Conservation (phyloP, 78 protist genomes). For the Dictyostelium firmibasis region DNA sequence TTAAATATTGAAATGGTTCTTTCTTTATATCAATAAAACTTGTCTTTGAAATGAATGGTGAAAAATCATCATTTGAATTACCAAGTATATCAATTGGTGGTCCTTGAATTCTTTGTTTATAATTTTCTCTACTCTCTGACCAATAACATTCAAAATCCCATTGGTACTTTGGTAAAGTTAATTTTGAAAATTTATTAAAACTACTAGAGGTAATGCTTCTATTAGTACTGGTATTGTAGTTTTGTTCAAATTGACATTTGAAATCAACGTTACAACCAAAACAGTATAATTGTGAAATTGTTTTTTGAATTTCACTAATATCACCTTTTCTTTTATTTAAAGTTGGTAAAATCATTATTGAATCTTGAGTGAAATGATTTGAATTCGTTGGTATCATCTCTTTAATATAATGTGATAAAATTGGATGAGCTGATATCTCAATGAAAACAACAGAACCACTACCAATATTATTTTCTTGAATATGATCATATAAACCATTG, state of each 20-base stretch:
- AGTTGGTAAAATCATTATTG: background rate
- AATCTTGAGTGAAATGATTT: background rate
- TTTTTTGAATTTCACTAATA: background rate
- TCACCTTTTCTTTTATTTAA: constrained; percentile 27
- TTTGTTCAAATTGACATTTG: background rate
- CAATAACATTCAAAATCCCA: background rate
- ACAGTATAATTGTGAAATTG: background rate
- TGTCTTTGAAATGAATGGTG: background rate
- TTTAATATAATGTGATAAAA: background rate
- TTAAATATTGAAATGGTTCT: constrained; percentile 5
- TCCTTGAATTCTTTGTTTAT: background rate
- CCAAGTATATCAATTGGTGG: background rate
- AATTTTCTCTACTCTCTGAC: background rate
- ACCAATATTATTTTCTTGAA: background rate
- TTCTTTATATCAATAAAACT: background rate
- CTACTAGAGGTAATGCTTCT: too few relatives aligned
- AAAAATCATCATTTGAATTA: background rate
- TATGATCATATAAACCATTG: background rate
- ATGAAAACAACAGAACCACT: background rate
- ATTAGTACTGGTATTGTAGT: too few relatives aligned
- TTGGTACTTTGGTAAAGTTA: background rate
- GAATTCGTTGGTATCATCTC: background rate
- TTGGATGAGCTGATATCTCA: constrained; percentile 22
- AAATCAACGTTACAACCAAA: constrained; percentile 2
- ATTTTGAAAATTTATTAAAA: background rate